Conservation (phyloP, 176 grass and related monocot species). For the Poa pratensis region DNA sequence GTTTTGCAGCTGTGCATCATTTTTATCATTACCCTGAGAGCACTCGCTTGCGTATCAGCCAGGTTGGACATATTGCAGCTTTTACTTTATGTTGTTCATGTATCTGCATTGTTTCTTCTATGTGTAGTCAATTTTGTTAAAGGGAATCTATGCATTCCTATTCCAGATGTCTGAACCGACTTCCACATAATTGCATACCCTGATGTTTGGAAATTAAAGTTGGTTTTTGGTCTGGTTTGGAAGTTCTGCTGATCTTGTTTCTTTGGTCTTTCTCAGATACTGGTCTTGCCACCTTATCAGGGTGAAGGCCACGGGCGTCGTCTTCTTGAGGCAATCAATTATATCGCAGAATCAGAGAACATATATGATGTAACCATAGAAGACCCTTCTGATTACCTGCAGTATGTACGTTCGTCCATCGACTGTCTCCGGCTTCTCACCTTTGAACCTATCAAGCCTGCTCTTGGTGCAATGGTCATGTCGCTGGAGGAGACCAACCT, state of each 20-base stretch:
- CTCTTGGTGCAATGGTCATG: constrained; percentile 43
- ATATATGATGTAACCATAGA: constrained; percentile 81
- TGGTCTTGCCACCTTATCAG: constrained; percentile 87
- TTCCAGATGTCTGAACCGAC: constrained; percentile 6
- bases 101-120: constrained; percentile 14
- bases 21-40: constrained; percentile 89
- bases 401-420: constrained; percentile 77
- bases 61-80: constrained; percentile 47
- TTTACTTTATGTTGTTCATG: constrained; percentile 20
- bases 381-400: constrained; percentile 92
- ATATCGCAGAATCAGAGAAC: constrained; percentile 71
- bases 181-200: background rate
- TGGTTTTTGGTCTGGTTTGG: background rate
- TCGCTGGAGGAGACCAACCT: constrained; percentile 73
- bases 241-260: constrained; percentile 29
- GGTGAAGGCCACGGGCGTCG: constrained; percentile 71
- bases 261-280: constrained; percentile 58
- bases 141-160: constrained; percentile 1
- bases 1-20: constrained; percentile 79
- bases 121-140: constrained; percentile 25
- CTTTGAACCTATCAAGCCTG: constrained; percentile 67
- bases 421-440: constrained; percentile 71
- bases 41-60: constrained; percentile 79
- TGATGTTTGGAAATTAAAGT: constrained; percentile 13
- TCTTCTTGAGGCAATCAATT: constrained; percentile 88